Base-by-base conservation (phyloP, 2,329 filamentous ascomycete genomes). In the Calonectria naviculata region DNA sequence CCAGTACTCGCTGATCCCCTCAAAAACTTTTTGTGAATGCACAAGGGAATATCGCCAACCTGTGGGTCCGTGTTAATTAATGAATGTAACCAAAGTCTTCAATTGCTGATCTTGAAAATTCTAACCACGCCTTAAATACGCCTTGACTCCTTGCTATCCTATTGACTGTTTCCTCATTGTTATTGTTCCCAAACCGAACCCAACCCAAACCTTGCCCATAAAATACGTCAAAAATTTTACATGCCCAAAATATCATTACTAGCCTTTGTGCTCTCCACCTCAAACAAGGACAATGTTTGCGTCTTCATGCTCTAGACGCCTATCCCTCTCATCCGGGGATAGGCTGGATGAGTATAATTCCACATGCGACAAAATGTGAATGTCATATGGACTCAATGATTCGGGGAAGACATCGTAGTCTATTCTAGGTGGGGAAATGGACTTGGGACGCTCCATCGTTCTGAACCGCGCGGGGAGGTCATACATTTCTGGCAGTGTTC, bases 371-470 rank as follows among this genome's bases (percentile, higher is more conserved):
- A 67, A 38, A 8, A 67, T 67, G 54, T 67, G 41, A 8, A 67
- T 29, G 24, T 67, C 64, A 24, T 56, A 54, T 6, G 44, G 44
- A 13, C 64, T 67, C 4, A 67, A 46, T n/a, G 64, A 67, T 21
- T 67, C 64, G 24, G 64, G 64, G 29, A 67, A 60, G 19, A 67
- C n/a, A 24, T 56, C 41, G 7, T 67, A 46, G 24, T 67, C 41
- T 21, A 60, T 21, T 28, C 31, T 60, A 9, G 31, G 34, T 4
- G 49, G 24, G 21, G 41, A 28, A 31, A 56, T 34, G 10, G 26
- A 41, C n/a, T 67, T 60, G 15, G 52, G 52, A 2, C 52, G 54
- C 64, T 67, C 52, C 64, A 67, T 67, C 17, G 64, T 67, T 34
- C 29, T 67, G n/a, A 67, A 46, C 15, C 64, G 41, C 7, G 52